These are phyloP conservation scores for Rosa persica DNA, from an alignment of 306 rosid species.

Conservation along the genomic window DNA sequence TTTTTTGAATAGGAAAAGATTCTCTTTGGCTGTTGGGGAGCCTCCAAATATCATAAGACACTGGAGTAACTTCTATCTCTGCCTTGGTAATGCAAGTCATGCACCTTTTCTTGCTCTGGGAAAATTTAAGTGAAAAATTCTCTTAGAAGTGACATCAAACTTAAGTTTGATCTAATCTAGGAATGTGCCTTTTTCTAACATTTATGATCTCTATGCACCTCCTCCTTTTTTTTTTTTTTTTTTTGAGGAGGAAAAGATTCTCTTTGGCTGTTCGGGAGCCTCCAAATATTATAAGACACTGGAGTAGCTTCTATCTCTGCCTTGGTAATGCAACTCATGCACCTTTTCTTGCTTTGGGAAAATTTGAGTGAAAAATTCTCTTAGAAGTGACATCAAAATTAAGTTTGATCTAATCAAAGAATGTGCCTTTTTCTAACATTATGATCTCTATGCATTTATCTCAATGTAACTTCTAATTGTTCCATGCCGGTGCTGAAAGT, in stretches of 20 bases:
- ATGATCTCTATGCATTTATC: slow-evolving; percentile 2
- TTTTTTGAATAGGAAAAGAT: slow-evolving; percentile 28
- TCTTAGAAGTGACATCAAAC: background rate
- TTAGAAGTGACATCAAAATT: slow-evolving; percentile 1
- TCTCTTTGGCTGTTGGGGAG: slow-evolving; percentile 29
- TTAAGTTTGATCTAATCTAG: slow-evolving; percentile 18
- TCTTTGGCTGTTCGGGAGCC: slow-evolving; percentile 20
- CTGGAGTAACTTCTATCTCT: slow-evolving; percentile 38
- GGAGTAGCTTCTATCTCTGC: slow-evolving; percentile 44
- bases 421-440: slow-evolving; percentile 4
- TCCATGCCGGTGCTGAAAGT: background rate
- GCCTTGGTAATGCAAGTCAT: slow-evolving; percentile 72
- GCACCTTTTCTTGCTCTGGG: slow-evolving; percentile 35
- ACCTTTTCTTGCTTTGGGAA: slow-evolving; percentile 37
- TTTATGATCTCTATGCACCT: background rate
- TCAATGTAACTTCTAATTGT: background rate
- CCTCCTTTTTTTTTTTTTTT: too few species aligned
- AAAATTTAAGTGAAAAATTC: slow-evolving; percentile 10
- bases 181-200: slow-evolving; percentile 7
- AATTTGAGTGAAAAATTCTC: background rate
- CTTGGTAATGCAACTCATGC: slow-evolving; percentile 66
- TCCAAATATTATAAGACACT: slow-evolving; percentile 25
- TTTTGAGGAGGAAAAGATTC: slow-evolving; percentile 36
- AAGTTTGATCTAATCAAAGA: slow-evolving; percentile 17
- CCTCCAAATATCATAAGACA: slow-evolving; percentile 24